phyloP scores from a whole-genome alignment of 2,329 filamentous ascomycete genomes.

The Tricladium varicosporioides region DNA sequence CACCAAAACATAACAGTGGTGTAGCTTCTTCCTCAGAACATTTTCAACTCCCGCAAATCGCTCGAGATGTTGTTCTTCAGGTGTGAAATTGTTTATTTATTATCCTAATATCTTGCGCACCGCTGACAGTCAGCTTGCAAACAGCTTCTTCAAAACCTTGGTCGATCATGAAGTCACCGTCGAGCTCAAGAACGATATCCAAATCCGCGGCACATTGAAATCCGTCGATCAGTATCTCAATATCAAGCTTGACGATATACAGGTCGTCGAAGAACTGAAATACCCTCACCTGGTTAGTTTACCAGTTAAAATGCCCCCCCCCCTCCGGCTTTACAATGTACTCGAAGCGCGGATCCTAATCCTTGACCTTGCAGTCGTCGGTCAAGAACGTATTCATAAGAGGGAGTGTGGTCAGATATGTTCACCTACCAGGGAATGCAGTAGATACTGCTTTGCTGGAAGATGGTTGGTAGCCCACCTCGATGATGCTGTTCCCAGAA shows the following conservation, averaged over 20 bases:
- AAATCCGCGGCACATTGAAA: constrained; percentile 92
- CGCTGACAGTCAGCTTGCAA: neutral
- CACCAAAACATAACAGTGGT: neutral
- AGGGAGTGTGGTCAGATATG: constrained; percentile 72
- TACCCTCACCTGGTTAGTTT: constrained; percentile 81
- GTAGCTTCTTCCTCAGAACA: neutral
- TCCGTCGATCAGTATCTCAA: constrained; percentile 99
- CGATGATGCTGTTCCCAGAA: too few relatives aligned
- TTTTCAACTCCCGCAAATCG: neutral
- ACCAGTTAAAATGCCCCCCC: neutral
- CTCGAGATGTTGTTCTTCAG: constrained; percentile 41
- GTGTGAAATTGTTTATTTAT: constrained; percentile 19
- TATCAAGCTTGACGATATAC: constrained; percentile 96
- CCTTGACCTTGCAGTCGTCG: constrained; percentile 50
- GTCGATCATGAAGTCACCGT: constrained; percentile 97
- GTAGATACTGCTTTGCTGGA: constrained; percentile 70
- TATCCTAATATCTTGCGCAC: neutral
- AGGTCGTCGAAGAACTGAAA: constrained; percentile 87
- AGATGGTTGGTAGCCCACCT: constrained; percentile 51
- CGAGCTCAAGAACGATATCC: constrained; percentile 99
- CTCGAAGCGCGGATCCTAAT: neutral
- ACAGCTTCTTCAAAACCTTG: constrained; percentile 96
- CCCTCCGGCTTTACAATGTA: neutral
- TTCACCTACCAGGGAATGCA: constrained; percentile 64
- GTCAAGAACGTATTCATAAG: constrained; percentile 77